Conservation (phyloP, 2,329 filamentous ascomycete genomes). For the Colletotrichum sp. region DNA sequence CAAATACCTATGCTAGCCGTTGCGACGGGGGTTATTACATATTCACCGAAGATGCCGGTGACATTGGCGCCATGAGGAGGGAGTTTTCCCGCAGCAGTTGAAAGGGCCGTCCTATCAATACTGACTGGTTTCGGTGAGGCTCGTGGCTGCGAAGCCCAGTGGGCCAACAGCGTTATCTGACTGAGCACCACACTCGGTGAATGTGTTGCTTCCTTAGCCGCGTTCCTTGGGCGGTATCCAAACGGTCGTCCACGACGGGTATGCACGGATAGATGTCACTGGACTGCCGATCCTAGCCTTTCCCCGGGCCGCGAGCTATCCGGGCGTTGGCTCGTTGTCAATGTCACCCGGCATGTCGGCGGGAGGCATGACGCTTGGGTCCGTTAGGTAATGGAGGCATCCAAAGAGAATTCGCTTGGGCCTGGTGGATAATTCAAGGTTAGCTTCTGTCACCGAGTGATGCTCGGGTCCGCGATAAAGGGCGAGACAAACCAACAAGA, state of each 20-base stretch:
- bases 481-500: neutral
- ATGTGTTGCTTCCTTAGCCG: neutral
- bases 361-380: neutral
- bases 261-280: neutral
- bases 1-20: constrained; percentile 14
- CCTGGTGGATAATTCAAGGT: neutral
- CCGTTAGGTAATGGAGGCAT: neutral
- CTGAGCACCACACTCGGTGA: neutral
- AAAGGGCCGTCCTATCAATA: neutral
- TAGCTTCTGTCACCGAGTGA: neutral
- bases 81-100: neutral
- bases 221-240: neutral
- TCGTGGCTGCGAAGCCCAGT: neutral
- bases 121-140: neutral
- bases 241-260: neutral
- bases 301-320: neutral
- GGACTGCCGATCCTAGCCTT: neutral
- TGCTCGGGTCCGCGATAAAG: neutral
- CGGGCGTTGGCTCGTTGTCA: neutral
- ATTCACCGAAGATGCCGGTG: constrained; percentile 1
- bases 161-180: neutral
- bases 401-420: neutral
- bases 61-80: neutral
- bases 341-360: neutral
- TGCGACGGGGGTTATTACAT: neutral